Percentiles rank a stretch among this genome's conserved stretches.
phyloP scores from a whole-genome alignment of 2,329 filamentous ascomycete genomes.

The Penicillium sp. region DNA sequence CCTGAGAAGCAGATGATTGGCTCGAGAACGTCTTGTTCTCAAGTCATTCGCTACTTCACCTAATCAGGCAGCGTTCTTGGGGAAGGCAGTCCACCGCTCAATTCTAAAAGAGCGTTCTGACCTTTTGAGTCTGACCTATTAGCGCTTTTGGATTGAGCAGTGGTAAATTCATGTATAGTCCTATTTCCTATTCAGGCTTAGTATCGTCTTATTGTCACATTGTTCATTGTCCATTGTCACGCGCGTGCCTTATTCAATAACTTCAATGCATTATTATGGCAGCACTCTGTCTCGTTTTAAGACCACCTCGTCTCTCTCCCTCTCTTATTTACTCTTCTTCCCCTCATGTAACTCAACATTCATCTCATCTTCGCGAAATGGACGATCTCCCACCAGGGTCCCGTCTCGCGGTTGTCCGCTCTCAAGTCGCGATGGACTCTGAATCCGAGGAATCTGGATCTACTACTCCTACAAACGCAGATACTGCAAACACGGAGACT shows the following conservation, averaged over 20 bases:
- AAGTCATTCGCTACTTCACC: constrained; percentile 24
- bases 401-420: constrained; percentile 9
- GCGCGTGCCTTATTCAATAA: not conserved
- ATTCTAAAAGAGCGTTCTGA: constrained; percentile 25
- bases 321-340: not conserved
- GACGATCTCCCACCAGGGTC: not conserved
- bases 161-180: constrained; percentile 28
- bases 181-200: not conserved
- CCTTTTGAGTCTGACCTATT: constrained; percentile 13
- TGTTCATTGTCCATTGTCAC: not conserved
- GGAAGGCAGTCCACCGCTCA: constrained; percentile 34
- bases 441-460: constrained; percentile 6
- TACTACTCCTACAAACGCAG: not conserved
- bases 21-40: constrained; percentile 37
- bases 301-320: not conserved
- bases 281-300: not conserved
- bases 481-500: not conserved
- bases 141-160: constrained; percentile 32
- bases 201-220: not conserved
- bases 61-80: constrained; percentile 25
- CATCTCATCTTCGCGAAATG: constrained; percentile 4
- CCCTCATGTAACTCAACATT: not conserved
- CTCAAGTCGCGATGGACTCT: constrained; percentile 13
- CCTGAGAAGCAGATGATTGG: constrained; percentile 29
- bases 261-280: not conserved